phyloP scores from a whole-genome alignment of 2,329 filamentous ascomycete genomes.

The Aspergillus sp. region DNA sequence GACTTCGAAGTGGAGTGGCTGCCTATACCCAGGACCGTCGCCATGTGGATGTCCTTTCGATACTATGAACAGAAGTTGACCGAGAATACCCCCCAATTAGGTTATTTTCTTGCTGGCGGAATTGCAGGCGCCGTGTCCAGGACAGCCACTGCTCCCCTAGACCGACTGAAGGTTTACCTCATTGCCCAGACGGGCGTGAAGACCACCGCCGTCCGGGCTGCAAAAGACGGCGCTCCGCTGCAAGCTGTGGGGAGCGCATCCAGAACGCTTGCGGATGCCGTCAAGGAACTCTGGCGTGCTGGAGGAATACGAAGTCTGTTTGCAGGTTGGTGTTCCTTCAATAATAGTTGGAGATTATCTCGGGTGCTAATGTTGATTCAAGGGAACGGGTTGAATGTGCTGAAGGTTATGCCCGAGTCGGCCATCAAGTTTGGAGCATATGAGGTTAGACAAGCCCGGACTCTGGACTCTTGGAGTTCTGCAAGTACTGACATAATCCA shows the following conservation, averaged over 20 bases:
- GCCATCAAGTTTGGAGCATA: constrained; percentile 98
- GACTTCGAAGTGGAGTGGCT: constrained; percentile 43
- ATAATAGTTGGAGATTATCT: not conserved
- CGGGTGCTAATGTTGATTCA: constrained; percentile 17
- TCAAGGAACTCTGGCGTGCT: constrained; percentile 76
- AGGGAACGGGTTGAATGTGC: constrained; percentile 94
- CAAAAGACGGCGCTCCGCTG: constrained; percentile 67
- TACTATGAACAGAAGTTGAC: constrained; percentile 48
- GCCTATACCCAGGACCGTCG: constrained; percentile 40
- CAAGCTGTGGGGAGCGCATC: constrained; percentile 65
- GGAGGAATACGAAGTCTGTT: constrained; percentile 89
- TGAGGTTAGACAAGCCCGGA: constrained; percentile 56
- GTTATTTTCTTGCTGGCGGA: constrained; percentile 96
- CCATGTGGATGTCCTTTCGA: constrained; percentile 44
- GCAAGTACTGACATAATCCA: constrained; percentile 29
- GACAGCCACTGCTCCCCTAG: constrained; percentile 91
- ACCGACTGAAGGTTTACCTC: constrained; percentile 94
- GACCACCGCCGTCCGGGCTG: constrained; percentile 60
- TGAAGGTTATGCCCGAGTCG: constrained; percentile 98
- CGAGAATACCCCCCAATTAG: constrained; percentile 56
- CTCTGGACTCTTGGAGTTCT: not conserved
- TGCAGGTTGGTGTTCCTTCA: constrained; percentile 66
- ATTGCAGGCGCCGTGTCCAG: constrained; percentile 91
- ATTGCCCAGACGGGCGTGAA: constrained; percentile 79
- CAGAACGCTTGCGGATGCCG: constrained; percentile 69